A percentile compares a stretch with the other conserved stretches of the same genome.
phyloP scores from a whole-genome alignment of 768 basidiomycete genomes.

The Pisolithus sp. region DNA sequence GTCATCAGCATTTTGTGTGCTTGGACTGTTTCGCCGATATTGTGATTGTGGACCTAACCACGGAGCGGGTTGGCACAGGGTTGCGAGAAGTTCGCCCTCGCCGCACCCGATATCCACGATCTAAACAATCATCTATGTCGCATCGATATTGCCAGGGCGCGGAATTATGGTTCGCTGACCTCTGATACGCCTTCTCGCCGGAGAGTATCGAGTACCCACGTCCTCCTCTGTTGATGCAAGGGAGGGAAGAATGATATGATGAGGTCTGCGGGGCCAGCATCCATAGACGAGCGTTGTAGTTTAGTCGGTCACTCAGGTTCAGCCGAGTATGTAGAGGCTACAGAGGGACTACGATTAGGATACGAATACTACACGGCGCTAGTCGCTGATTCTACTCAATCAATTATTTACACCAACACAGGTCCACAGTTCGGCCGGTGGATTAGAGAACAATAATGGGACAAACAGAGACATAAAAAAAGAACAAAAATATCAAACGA shows the following conservation, averaged over 20 bases:
- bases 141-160: background rate
- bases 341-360: background rate
- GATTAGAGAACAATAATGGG: too few relatives aligned
- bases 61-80: constrained; percentile 69
- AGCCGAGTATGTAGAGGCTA: background rate
- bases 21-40: constrained; percentile 12
- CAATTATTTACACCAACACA: too few relatives aligned
- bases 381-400: too few relatives aligned
- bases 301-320: background rate
- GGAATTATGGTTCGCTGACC: constrained; percentile 29
- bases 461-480: too few relatives aligned
- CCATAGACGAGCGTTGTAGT: constrained; percentile 14
- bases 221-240: constrained; percentile 58
- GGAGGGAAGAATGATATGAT: constrained; percentile 64
- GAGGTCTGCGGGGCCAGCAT: constrained; percentile 17
- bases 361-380: too few relatives aligned
- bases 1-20: constrained; percentile 13
- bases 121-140: constrained; percentile 29
- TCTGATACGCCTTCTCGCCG: constrained; percentile 49
- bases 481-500: constrained; percentile 38
- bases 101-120: constrained; percentile 83
- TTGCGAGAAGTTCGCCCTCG: constrained; percentile 64
- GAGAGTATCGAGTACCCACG: constrained; percentile 64
- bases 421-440: too few relatives aligned
- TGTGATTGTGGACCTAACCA: constrained; percentile 42